Percentiles rank a stretch among this genome's conserved stretches.
phyloP scores from a whole-genome alignment of 371 early-diverging fungal species.

The Circinella minor region DNA sequence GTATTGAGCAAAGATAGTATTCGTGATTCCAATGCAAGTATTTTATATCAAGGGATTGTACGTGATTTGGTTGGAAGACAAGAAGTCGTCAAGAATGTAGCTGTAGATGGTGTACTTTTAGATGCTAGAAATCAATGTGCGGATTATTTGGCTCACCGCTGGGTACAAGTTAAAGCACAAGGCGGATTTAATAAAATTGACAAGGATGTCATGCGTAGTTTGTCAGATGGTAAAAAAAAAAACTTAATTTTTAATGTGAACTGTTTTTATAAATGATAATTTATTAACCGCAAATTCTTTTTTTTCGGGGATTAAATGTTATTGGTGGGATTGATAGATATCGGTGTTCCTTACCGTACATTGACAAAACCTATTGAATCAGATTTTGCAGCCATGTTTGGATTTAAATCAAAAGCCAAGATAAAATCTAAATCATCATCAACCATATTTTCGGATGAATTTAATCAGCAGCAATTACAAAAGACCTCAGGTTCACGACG shows the following conservation, averaged over 20 bases:
- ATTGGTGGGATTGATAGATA: constrained; percentile 12
- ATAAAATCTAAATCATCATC: constrained; percentile 5
- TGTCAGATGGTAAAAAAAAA: constrained; percentile 34
- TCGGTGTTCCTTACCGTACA: constrained; percentile 42
- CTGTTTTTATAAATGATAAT: too few relatives aligned
- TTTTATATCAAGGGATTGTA: constrained; percentile 51
- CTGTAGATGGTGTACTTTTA: constrained; percentile 42
- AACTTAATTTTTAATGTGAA: not conserved
- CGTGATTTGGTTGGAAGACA: constrained; percentile 49
- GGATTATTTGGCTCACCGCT: constrained; percentile 39
- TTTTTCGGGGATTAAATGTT: too few relatives aligned
- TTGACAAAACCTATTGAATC: constrained; percentile 39
- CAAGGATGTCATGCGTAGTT: constrained; percentile 29
- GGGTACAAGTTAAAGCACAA: constrained; percentile 41
- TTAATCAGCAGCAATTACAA: not conserved
- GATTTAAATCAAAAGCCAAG: constrained; percentile 22
- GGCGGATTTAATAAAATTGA: constrained; percentile 43
- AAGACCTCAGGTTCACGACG: constrained; percentile 11
- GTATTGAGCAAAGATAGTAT: constrained; percentile 40
- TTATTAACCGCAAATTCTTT: too few relatives aligned
- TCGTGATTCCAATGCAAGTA: constrained; percentile 45
- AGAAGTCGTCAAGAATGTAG: constrained; percentile 45
- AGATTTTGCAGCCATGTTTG: constrained; percentile 34
- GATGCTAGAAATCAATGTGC: constrained; percentile 35
- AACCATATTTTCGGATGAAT: not conserved